A percentile compares a stretch with the other conserved stretches of the same genome.
Conservation (phyloP, 495 filamentous ascomycete genomes). For the Trichoderma reesei region DNA sequence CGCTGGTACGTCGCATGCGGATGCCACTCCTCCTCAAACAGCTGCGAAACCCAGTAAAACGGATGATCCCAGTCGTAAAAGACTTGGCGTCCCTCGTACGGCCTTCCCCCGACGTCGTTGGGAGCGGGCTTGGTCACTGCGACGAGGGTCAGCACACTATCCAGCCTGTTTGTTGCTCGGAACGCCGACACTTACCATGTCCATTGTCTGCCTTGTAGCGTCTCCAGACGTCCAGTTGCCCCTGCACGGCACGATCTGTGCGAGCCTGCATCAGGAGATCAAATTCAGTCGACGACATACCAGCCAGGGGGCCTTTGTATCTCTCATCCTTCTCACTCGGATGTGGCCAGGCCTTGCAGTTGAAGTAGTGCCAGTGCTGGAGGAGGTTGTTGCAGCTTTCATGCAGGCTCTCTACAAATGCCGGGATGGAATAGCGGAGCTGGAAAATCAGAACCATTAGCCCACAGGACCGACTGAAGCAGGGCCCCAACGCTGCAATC, state of each 20-base stretch:
- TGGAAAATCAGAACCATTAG: background rate
- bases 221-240: background rate
- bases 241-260: background rate
- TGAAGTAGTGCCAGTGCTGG: conserved; percentile 29
- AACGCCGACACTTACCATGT: background rate
- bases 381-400: conserved; percentile 26
- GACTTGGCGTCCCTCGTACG: background rate
- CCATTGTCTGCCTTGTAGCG: background rate
- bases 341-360: background rate
- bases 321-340: background rate
- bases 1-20: background rate
- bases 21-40: conserved; percentile 1
- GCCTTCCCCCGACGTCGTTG: background rate
- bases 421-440: conserved; percentile 20
- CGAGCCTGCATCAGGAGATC: background rate
- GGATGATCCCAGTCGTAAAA: conserved; percentile 3
- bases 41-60: conserved; percentile 7
- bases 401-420: conserved; percentile 21
- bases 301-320: background rate
- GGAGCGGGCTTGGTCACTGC: background rate
- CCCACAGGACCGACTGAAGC: too few species aligned
- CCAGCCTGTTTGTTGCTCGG: too few species aligned
- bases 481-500: too few species aligned
- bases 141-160: background rate
- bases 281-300: background rate